Evolutionary conservation across 768 basidiomycete genomes (phyloP).

Genomic region (Boletellus emodensis): DNA sequence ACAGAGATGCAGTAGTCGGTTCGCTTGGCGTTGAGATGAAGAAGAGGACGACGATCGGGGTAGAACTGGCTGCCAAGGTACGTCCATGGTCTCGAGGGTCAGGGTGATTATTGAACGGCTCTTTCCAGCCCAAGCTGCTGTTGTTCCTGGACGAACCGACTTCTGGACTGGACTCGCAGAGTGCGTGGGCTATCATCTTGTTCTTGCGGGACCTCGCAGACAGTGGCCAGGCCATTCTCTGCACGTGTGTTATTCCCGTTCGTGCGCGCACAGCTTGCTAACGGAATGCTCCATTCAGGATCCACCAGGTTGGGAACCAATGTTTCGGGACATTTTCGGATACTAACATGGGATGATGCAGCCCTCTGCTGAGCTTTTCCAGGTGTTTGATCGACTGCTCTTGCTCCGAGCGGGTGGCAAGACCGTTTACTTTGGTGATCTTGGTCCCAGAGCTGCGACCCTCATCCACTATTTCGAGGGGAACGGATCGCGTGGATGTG

Average conservation of each 20-base stretch:
- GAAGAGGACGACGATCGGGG: constrained; percentile 83
- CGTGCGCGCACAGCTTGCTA: background rate
- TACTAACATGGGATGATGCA: constrained; percentile 22
- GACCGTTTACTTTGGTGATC: constrained; percentile 63
- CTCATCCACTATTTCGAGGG: constrained; percentile 75
- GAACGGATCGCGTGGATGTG: constrained; percentile 63
- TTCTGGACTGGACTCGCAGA: constrained; percentile 82
- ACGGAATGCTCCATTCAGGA: constrained; percentile 24
- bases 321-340: no score
- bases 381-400: constrained; percentile 73
- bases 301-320: constrained; percentile 34
- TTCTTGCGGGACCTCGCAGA: constrained; percentile 76
- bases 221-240: constrained; percentile 84
- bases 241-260: constrained; percentile 53
- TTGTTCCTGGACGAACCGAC: constrained; percentile 91
- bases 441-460: constrained; percentile 57
- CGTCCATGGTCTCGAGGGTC: background rate
- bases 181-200: constrained; percentile 76
- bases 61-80: constrained; percentile 79
- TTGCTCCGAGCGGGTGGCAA: constrained; percentile 75
- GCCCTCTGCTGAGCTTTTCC: constrained; percentile 83
- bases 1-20: constrained; percentile 66
- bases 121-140: constrained; percentile 60
- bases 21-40: constrained; percentile 65
- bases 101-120: background rate